Base-by-base conservation (phyloP, 306 rosid species). In the Fragaria ananassa region DNA sequence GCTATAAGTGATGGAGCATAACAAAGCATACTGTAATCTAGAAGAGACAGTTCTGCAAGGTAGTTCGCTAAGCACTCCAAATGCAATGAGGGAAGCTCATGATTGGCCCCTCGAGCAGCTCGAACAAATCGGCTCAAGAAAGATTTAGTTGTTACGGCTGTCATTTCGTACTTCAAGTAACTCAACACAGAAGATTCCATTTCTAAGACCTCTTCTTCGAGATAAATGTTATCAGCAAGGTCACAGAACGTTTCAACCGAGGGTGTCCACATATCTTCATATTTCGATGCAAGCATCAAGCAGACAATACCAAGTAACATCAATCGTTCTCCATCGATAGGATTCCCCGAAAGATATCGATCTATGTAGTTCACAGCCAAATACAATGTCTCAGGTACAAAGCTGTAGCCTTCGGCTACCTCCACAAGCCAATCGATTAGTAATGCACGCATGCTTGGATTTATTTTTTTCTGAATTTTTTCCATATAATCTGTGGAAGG, bases 251-350 rank as follows among this genome's bases (percentile, higher is more conserved):
- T 91, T 84, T 95, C 96, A 70, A 92, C 98, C 79, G 89, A 93
- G 71, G 96, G 98, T 21, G 98, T 95, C 82, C 96, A 92, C 56
- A 89, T 92, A 86, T 92, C 97, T 82, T 94, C 98, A 37, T 94
- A 87, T 90, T 91, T 91, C 96, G 97, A 92, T 76, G 99, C 97
- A 87, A 95, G 88, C 99, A 95, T 92, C 97, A 95, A 92, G 81
- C 91, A 95, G 69, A 97, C 96, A 54, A 92, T 96, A 46, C 99
- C 99, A 35, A 95, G 97, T 84, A 92, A 83, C 82, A 90, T 97
- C 64, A 95, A 68, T 49, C 83, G 85, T 79, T 92, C 96, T 62
- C 99, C 83, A 61, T 88, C 89, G 97, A 95, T 89, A 21, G 78
- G 73, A 75, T 95, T 95, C 62, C 99, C 99, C 3, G 97, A 92